Conservation (phyloP, 2,329 filamentous ascomycete genomes). For the Calonectria naviculata region DNA sequence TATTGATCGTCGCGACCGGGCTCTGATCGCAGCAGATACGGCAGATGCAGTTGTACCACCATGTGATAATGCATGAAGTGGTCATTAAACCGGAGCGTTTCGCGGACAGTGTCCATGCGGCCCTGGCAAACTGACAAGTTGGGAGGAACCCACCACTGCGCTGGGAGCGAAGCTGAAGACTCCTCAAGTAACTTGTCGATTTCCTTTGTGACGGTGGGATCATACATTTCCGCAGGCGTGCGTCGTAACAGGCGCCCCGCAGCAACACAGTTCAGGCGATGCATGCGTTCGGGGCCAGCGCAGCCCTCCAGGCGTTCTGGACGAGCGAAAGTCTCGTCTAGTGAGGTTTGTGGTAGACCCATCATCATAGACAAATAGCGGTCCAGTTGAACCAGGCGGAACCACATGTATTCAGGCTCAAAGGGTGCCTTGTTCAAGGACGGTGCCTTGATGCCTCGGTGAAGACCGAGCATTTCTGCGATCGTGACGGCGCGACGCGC, state of each 20-base stretch:
- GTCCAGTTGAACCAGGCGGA: conserved; percentile 56
- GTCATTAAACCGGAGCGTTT: conserved; percentile 50
- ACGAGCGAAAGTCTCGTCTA: conserved; percentile 50
- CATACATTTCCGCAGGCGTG: conserved; percentile 44
- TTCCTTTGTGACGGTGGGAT: conserved; percentile 48
- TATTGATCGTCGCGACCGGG: conserved; percentile 53
- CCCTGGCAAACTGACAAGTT: conserved; percentile 26
- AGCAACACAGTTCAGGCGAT: conserved; percentile 54
- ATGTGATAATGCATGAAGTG: conserved; percentile 64
- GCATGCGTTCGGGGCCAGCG: conserved; percentile 54
- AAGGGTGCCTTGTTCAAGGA: conserved; percentile 28
- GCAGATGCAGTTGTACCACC: conserved; percentile 63
- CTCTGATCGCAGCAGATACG: conserved; percentile 58
- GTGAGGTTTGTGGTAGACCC: conserved; percentile 54
- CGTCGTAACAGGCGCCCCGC: conserved; percentile 58
- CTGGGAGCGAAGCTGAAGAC: conserved; percentile 52
- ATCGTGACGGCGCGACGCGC: conserved; percentile 57
- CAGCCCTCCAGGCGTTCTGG: conserved; percentile 43
- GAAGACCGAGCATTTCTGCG: conserved; percentile 55
- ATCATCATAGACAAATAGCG: conserved; percentile 60
- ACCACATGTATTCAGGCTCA: conserved; percentile 55
- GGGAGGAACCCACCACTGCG: conserved; percentile 60
- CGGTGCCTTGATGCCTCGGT: conserved; percentile 27
- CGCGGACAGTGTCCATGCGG: conserved; percentile 33
- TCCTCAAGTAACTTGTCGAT: conserved; percentile 60